Conservation (phyloP, 73 alveolate species). For the Tetrahymena thermophila region DNA sequence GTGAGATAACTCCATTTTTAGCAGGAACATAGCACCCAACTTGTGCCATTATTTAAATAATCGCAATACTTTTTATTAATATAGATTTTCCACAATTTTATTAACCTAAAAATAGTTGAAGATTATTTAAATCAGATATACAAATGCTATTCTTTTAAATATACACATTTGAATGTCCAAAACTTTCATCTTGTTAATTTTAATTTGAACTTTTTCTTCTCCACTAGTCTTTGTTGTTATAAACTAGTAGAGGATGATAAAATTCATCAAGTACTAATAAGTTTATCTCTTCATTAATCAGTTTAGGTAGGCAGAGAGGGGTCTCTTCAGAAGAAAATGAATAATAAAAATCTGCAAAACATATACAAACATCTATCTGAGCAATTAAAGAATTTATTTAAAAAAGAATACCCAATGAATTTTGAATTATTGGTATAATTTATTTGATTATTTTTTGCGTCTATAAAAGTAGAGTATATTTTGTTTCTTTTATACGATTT, state of each 20-base stretch:
- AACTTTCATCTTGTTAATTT: neutral
- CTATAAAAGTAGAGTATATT: neutral
- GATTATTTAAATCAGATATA: neutral
- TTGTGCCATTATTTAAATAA: neutral
- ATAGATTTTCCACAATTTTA: neutral
- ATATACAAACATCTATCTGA: neutral
- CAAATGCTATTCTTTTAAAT: neutral
- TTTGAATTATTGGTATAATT: neutral
- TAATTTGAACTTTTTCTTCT: neutral
- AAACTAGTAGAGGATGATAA: neutral
- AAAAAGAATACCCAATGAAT: neutral
- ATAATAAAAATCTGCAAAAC: neutral
- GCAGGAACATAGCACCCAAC: neutral
- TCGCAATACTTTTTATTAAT: neutral
- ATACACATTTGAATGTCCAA: neutral
- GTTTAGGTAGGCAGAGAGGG: neutral
- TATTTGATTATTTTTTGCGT: neutral
- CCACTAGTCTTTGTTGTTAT: neutral
- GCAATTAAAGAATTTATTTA: neutral
- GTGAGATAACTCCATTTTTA: neutral
- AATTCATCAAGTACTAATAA: neutral
- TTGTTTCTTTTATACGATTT: neutral
- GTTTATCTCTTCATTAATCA: neutral
- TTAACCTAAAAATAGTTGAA: neutral
- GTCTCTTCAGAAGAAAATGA: neutral